Base-by-base conservation (phyloP, 768 basidiomycete species). In the Panaeolus papilionaceus region DNA sequence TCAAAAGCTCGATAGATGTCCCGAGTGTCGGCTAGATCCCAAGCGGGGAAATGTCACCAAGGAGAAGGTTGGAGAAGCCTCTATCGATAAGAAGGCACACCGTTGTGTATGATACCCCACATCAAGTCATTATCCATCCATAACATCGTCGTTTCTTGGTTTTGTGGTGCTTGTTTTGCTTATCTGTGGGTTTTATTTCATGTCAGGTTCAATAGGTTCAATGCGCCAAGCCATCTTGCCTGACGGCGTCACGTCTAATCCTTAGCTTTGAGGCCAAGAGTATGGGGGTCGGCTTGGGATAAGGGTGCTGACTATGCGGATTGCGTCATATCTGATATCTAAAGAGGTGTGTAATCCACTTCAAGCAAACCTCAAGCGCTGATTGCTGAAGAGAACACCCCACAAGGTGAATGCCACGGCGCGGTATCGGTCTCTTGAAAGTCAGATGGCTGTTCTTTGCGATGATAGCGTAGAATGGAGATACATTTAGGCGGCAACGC, bases 31-130 rank as follows among this genome's bases (percentile, higher is more conserved):
- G 54, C 54, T 58, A 33, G 8, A 16, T 45, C 26, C 33, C 26
- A 58, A 6, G 54, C 12, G 54, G 54, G 54, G 54, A 28, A 58
- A 58, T 58, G 26, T 33, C 49, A 28, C 54, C 54, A 58, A 33
- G 54, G 28, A 58, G 33, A 51, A 28, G 23, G 45, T 20, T 47
- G 8, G 18, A 18, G 16, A 42, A 42, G 40, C 16, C 40, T 8
- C 47, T 49, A n/a, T 20, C 47, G 20, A 49, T 49, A n/a, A 14
- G 6, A 45, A 45, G 1, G 7, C 7, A n/a, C 12, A 45, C 44
- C 7, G 16, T 45, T 45, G n/a, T n/a, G 44, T 40, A 11, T 14
- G 18, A n/a, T 47, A 18, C 20, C 33, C 45, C 18, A 4, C 45
- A 47, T 47, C 45, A 47, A 5, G 33, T 33, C 33, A 33, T 33